A percentile compares a stretch with the other conserved stretches of the same genome.
Conservation (phyloP, 148 eudicot genomes). For the Persicaria tinctoria region DNA sequence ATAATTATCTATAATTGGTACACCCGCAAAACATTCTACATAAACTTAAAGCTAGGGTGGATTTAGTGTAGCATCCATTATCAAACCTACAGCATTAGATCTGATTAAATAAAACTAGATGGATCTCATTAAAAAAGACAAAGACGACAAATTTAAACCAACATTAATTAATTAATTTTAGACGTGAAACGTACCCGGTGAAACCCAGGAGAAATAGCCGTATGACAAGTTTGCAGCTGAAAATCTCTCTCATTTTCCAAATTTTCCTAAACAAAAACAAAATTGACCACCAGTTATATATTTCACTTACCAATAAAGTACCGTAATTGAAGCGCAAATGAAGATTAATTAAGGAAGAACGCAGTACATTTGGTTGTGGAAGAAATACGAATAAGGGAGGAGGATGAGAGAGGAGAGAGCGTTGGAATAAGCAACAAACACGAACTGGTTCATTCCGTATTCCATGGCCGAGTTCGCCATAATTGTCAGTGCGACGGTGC, state of each 20-base stretch:
- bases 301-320: background rate
- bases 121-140: too few species aligned
- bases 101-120: too few species aligned
- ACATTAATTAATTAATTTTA: background rate
- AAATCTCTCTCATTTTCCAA: conserved; percentile 26
- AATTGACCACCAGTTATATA: background rate
- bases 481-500: conserved; percentile 59
- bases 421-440: conserved; percentile 69
- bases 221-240: conserved; percentile 28
- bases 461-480: conserved; percentile 51
- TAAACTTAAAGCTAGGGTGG: too few species aligned
- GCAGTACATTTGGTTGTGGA: conserved; percentile 30
- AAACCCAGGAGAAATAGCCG: conserved; percentile 58
- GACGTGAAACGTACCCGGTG: conserved; percentile 36
- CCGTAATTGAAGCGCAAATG: background rate
- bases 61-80: too few species aligned
- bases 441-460: conserved; percentile 66
- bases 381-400: conserved; percentile 34
- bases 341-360: background rate
- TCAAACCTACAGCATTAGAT: too few species aligned
- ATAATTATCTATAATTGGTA: too few species aligned
- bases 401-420: conserved; percentile 56
- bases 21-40: too few species aligned
- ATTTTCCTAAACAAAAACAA: background rate
- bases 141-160: too few species aligned